Percentiles rank a stretch among this genome's conserved stretches.
phyloP scores from a whole-genome alignment of 257 asterid genomes.

The Nicotiana benthamiana region DNA sequence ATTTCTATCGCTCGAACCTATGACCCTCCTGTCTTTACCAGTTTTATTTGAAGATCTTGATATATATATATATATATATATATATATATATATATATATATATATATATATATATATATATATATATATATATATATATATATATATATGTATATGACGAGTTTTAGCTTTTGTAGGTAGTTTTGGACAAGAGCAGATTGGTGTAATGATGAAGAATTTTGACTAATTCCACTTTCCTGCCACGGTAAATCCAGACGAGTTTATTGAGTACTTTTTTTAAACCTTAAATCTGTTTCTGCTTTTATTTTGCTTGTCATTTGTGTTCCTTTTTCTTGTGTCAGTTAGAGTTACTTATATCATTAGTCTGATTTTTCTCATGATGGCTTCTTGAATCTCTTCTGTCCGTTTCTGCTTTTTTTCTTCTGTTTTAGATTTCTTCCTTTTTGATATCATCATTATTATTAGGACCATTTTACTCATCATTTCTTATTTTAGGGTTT shows the following conservation, averaged over 20 bases:
- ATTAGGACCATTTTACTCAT: not conserved
- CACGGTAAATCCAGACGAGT: constrained; percentile 12
- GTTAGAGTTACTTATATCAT: constrained; percentile 18
- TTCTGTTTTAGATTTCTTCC: constrained; percentile 3
- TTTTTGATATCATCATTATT: constrained; percentile 19
- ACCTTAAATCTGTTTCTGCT: not conserved
- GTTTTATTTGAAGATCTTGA: not conserved
- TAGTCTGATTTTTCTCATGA: constrained; percentile 35
- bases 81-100: no score
- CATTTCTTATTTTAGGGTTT: constrained; percentile 37
- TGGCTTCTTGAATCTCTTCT: constrained; percentile 37
- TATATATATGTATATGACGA: no score
- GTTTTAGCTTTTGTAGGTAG: constrained; percentile 5
- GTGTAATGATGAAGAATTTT: constrained; percentile 51
- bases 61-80: no score
- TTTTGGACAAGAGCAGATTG: constrained; percentile 50
- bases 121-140: no score
- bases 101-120: no score
- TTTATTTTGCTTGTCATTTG: constrained; percentile 9
- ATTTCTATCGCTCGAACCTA: no score
- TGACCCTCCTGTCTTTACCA: no score
- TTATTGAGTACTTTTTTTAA: not conserved
- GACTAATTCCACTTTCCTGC: constrained; percentile 13
- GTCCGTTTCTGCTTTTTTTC: constrained; percentile 23
- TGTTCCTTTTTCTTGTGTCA: constrained; percentile 37